phyloP scores from a whole-genome alignment of 345 rosid genomes.

The Iberis pinnata region DNA sequence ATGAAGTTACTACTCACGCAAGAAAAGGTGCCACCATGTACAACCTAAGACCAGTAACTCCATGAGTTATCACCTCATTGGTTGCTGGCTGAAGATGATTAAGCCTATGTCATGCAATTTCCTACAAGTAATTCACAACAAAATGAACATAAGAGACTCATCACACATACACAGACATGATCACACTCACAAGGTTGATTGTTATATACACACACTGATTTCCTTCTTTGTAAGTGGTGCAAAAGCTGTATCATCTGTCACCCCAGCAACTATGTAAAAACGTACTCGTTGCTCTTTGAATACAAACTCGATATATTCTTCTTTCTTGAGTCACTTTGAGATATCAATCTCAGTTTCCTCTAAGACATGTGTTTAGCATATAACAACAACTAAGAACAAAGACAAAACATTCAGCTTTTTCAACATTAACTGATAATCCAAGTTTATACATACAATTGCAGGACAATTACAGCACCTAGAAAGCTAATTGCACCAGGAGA shows the following conservation, averaged over 20 bases:
- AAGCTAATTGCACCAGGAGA: background rate
- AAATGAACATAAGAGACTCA: conserved; percentile 12
- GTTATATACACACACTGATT: conserved; percentile 67
- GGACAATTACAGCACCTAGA: background rate
- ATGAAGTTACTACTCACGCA: conserved; percentile 42
- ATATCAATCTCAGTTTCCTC: conserved; percentile 98
- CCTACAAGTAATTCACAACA: conserved; percentile 43
- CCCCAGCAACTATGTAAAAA: conserved; percentile 84
- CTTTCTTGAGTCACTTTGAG: conserved; percentile 66
- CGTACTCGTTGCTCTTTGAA: conserved; percentile 98
- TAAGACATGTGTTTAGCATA: conserved; percentile 51
- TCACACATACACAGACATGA: conserved; percentile 11
- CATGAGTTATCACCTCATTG: conserved; percentile 75
- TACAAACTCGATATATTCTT: conserved; percentile 69
- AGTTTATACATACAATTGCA: conserved; percentile 13
- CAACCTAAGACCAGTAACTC: conserved; percentile 78
- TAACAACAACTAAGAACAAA: background rate
- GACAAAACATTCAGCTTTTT: background rate
- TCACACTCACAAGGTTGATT: background rate
- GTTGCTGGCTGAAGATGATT: conserved; percentile 81
- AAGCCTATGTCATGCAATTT: conserved; percentile 88
- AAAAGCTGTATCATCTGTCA: conserved; percentile 80
- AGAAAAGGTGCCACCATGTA: conserved; percentile 97
- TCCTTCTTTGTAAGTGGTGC: conserved; percentile 98
- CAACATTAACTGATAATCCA: conserved; percentile 1